Base-by-base conservation (phyloP, 176 grass and related monocot species). In the Eremochloa ophiuroides region DNA sequence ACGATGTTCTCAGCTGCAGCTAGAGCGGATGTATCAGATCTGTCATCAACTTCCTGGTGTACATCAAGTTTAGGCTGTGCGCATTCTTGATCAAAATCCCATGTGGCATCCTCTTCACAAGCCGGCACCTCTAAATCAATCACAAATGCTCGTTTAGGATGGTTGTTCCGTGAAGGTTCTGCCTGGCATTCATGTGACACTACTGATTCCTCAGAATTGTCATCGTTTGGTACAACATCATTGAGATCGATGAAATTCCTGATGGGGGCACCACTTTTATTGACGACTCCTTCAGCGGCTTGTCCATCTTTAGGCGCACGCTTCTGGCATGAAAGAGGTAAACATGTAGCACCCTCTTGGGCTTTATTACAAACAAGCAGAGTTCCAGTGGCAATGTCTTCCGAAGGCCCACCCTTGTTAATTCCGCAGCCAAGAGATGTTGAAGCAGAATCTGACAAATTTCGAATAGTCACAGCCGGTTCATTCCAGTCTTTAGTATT, bases 1-100 rank as follows among this genome's bases (percentile, higher is more conserved):
- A 98, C 13, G 53, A 98, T 95, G 75, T 56, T 93, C 80, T 88
- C 74, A 60, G 93, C 96, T 30, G 96, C 95, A 9, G 76, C 78
- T 38, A 38, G 74, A 78, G 55, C 15, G 16, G 68, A 85, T 76
- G 61, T 66, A 80, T 56, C 47, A 70, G 47, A 62, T 61, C 46
- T 4, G 60, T 84, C 38, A 17, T 60, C 83, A 64, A 28, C 43
- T 79, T 86, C 76, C 50, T 51, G 64, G 23, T 22, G 25, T 44
- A 37, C 27, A 71, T 60, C 74, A 48, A 41, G 14, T 72, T 78
- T 59, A 46, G 58, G 42, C 22, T 2, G 63, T 15, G 44, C 13
- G 5, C 35, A 59, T 67, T 82, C 77, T 43, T 77, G 72, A 44
- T 56, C 35, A 66, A 55, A 66, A 72, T n/a, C 35, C 83, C 83